These are phyloP conservation scores for Aureobasidium mangrovei DNA, from an alignment of 2,329 filamentous ascomycete genomes.

Conservation along the genomic window DNA sequence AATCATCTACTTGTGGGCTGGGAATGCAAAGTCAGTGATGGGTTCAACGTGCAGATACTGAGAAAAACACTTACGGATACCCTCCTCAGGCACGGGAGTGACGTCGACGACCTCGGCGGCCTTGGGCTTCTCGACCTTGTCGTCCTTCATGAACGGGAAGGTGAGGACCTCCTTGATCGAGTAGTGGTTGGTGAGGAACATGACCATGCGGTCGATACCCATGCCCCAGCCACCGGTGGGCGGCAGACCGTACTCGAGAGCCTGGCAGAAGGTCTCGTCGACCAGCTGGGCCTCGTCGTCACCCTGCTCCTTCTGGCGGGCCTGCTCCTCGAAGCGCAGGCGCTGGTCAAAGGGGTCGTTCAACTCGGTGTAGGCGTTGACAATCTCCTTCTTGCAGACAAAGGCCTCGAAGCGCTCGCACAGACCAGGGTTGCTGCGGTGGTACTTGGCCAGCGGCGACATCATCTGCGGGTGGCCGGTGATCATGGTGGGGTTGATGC, in stretches of 20 bases:
- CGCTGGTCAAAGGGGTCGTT: conserved; percentile 95
- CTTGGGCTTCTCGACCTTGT: conserved; percentile 42
- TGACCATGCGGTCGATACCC: conserved; percentile 87
- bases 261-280: conserved; percentile 89
- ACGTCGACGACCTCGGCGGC: conserved; percentile 57
- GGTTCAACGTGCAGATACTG: not conserved
- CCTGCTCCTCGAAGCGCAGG: conserved; percentile 87
- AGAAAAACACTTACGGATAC: conserved; percentile 17
- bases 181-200: conserved; percentile 95
- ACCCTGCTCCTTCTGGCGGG: conserved; percentile 87
- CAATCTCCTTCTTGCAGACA: conserved; percentile 94
- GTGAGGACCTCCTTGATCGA: conserved; percentile 91
- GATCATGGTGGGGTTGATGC: conserved; percentile 89
- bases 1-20: conserved; percentile 12
- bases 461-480: conserved; percentile 73
- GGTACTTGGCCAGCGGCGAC: conserved; percentile 94
- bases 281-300: conserved; percentile 95
- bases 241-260: conserved; percentile 82
- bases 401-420: conserved; percentile 98
- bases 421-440: conserved; percentile 70
- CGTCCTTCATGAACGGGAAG: conserved; percentile 98
- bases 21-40: not conserved
- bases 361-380: conserved; percentile 95
- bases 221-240: conserved; percentile 95
- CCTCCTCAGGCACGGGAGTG: conserved; percentile 51